Percentiles rank a stretch among this genome's conserved stretches.
phyloP scores from a whole-genome alignment of 306 rosid species.

The Quercus alba region DNA sequence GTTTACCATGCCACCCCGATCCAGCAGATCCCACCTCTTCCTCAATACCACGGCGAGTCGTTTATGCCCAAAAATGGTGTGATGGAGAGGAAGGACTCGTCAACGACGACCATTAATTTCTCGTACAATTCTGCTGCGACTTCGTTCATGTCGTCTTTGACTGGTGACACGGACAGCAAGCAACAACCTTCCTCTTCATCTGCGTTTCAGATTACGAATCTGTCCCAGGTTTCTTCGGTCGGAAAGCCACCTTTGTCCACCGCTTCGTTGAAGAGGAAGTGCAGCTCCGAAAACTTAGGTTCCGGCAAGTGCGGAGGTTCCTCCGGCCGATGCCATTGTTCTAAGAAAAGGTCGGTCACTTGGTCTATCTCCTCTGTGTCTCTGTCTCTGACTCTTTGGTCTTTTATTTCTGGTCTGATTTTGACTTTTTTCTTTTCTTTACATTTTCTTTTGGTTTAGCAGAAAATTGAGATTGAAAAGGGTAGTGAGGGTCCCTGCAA shows the following conservation, averaged over 20 bases:
- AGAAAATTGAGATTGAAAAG: slow-evolving; percentile 71
- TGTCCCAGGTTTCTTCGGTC: slow-evolving; percentile 55
- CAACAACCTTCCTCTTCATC: slow-evolving; percentile 49
- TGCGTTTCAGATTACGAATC: slow-evolving; percentile 61
- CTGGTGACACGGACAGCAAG: slow-evolving; percentile 58
- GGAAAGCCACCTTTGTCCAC: slow-evolving; percentile 78
- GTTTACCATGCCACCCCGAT: slow-evolving; percentile 59
- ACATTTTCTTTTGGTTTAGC: background rate
- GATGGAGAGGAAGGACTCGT: slow-evolving; percentile 43
- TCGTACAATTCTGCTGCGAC: slow-evolving; percentile 50
- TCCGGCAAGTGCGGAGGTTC: slow-evolving; percentile 70
- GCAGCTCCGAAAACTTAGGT: slow-evolving; percentile 64
- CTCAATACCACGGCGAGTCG: slow-evolving; percentile 1
- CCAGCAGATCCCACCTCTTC: slow-evolving; percentile 72
- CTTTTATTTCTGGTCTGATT: background rate
- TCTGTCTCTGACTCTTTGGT: background rate
- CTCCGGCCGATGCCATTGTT: slow-evolving; percentile 72
- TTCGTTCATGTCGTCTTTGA: slow-evolving; percentile 67
- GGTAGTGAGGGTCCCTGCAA: slow-evolving; percentile 77
- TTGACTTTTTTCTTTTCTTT: background rate
- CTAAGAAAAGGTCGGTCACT: slow-evolving; percentile 61
- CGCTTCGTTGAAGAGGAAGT: slow-evolving; percentile 72
- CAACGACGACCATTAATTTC: slow-evolving; percentile 55
- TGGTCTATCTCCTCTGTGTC: background rate
- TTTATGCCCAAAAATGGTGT: slow-evolving; percentile 14